phyloP scores from a whole-genome alignment of 2,329 filamentous ascomycete genomes.

The Juglanconis sp. region DNA sequence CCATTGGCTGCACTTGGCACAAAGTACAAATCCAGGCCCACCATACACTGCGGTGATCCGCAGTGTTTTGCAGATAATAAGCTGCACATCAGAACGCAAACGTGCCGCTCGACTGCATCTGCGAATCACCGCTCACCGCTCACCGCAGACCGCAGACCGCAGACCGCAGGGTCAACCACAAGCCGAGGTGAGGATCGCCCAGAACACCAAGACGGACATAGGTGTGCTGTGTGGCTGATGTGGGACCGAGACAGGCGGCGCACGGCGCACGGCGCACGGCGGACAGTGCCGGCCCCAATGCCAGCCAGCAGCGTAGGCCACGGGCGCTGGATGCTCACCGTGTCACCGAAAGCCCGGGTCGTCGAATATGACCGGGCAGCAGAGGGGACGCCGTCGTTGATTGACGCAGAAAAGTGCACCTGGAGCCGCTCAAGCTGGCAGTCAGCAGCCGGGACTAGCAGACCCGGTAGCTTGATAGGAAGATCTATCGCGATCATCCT shows the following conservation, averaged over 20 bases:
- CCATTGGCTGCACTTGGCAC: too few species aligned
- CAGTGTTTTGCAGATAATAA: not conserved
- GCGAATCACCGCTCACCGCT: not conserved
- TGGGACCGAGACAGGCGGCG: constrained; percentile 7
- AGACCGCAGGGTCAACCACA: not conserved
- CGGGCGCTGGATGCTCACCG: not conserved
- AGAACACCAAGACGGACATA: not conserved
- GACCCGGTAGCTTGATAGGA: constrained; percentile 2
- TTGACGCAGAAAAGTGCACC: not conserved
- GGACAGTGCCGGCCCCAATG: too few species aligned
- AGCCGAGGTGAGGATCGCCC: not conserved
- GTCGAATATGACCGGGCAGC: not conserved
- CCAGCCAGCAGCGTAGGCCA: too few species aligned
- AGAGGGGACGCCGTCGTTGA: not conserved
- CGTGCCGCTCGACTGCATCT: not conserved
- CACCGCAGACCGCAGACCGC: too few species aligned
- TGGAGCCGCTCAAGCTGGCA: constrained; percentile 2
- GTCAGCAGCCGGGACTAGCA: constrained; percentile 15
- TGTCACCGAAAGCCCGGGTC: not conserved
- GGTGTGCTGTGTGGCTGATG: constrained; percentile 5
- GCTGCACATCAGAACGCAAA: not conserved
- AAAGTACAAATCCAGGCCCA: too few species aligned
- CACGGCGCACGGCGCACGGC: not conserved
- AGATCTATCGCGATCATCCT: constrained; percentile 7
- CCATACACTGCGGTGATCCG: too few species aligned